Evolutionary conservation across 2,329 filamentous ascomycete genomes (phyloP).

Genomic region (Paraconiothyrium brasiliense): DNA sequence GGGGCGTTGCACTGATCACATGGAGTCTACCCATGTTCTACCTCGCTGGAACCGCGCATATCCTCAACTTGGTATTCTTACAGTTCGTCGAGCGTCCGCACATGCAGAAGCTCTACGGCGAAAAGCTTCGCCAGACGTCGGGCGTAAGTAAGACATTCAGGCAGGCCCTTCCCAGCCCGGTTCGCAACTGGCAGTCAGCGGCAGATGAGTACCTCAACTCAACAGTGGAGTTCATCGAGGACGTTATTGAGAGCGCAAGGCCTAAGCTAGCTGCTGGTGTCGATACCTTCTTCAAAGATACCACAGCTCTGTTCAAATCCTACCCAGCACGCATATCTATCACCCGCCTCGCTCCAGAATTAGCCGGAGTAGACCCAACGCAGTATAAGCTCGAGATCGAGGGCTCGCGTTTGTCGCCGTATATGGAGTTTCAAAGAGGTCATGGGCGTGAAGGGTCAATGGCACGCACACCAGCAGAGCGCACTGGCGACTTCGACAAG

Average conservation of each 20-base stretch:
- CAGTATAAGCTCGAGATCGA: conserved; percentile 81
- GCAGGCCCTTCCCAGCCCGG: conserved; percentile 81
- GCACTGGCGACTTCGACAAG: conserved; percentile 72
- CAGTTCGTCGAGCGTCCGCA: conserved; percentile 94
- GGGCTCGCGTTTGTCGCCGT: conserved; percentile 64
- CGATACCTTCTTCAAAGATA: conserved; percentile 86
- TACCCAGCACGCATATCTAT: conserved; percentile 88
- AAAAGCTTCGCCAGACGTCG: conserved; percentile 82
- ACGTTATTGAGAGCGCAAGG: conserved; percentile 84
- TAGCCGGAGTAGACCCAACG: conserved; percentile 80
- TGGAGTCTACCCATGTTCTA: conserved; percentile 88
- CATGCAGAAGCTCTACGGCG: conserved; percentile 97
- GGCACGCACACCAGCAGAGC: conserved; percentile 71
- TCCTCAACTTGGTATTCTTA: conserved; percentile 86
- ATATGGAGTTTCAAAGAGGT: conserved; percentile 65
- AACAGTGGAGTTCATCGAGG: conserved; percentile 87
- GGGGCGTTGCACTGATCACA: conserved; percentile 93
- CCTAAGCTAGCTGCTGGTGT: conserved; percentile 88
- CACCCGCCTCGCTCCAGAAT: conserved; percentile 78
- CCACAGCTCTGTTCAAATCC: conserved; percentile 85
- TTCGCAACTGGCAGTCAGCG: conserved; percentile 84
- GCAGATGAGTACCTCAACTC: conserved; percentile 89
- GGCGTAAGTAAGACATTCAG: conserved; percentile 92
- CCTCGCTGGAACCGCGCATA: conserved; percentile 84
- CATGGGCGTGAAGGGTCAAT: conserved; percentile 78